Evolutionary conservation across 257 asterid species (phyloP), one percentile per base, ranked within the genome.

Genomic region (Forsythia viridissima): DNA sequence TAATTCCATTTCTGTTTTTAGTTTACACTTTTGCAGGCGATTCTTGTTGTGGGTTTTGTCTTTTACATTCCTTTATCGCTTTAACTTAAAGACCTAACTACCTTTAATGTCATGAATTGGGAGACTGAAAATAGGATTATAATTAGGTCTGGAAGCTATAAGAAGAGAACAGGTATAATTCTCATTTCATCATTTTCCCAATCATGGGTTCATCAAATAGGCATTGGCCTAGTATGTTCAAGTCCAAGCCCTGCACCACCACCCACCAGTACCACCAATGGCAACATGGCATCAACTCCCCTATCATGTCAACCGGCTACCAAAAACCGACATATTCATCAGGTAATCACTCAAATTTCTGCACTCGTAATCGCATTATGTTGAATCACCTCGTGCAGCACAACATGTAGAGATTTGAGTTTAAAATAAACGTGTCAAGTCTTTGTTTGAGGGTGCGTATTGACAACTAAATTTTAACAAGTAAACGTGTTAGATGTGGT

Each of bases 151-250:
- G 80, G 65, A 57, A 71, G 82, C 82, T 82, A 79, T 82, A 84
- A 79, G 80, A 73, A 72, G 80, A 72, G 74, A 55, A 6, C 3
- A 18, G 30, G 65, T 55, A 55, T 55, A 55, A 55, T 55, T n/a
- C 65, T 55, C 65, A 8, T 51, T 40, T 71, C 69, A 36, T 41
- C 65, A 18, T 57, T 20, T 15, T 63, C 41, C n/a, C 76, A 13
- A 71, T 44, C 70, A 81, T 82, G 88, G 85, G 88, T 77, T 84
- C 87, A 65, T 84, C 90, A 63, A 87, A 87, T 83, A 82, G 86
- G 73, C 86, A 87, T 85, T 87, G 90, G 90, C 90, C 88, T 46
- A 84, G 90, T 44, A 84, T 84, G 91, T 87, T 87, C 20, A 87
- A 83, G 81, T 87, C 89, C 77, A 87, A 87, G 69, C 86, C 88